Evolutionary conservation across 1,139 yeast genomes (phyloP), one percentile per base, ranked within the genome.

Genomic region (Blastobotrys serpentis): DNA sequence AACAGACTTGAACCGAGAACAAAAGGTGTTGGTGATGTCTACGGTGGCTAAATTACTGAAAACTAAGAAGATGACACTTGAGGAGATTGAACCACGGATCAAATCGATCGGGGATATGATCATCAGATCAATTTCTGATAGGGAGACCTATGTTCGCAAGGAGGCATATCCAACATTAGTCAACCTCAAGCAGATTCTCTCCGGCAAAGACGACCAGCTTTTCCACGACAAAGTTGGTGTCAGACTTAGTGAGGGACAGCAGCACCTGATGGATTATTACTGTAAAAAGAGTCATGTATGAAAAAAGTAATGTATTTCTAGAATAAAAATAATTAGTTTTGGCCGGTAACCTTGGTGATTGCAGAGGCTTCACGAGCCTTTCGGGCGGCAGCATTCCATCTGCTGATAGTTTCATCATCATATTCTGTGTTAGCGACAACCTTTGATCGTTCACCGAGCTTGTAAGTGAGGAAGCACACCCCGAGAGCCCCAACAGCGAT

Each of bases 381-480:
- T 33, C 58, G 60, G n/a, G 72, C 72, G 16, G 72, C 72, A 22
- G 57, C 56, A 55, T 68, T 68, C 72, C 72, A 68, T 46, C 67
- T 56, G 16, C 63, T 59, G 46, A 69, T 64, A 11, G 69, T 65
- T 18, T 58, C 69, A 57, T 67, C 71, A 44, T 64, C 64, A 42
- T 55, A 56, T 36, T 60, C 64, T 4, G 52, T 57, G 53, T 61
- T 63, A 22, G 66, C 51, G 37, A 58, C 62, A 55, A 52, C 56
- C 43, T 57, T 59, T 42, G 65, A 53, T 46, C 61, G 62, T 53
- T 60, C 60, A 43, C 69, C 68, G 14, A 66, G 58, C 33, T 57
- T 54, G 52, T 57, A 64, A 11, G 66, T 57, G 32, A 60, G 58
- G n/a, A 56, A 53, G 19, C 65, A 62, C 11, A 61, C 60, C 13